Evolutionary conservation across 305 asterid species (phyloP), one percentile per base, ranked within the genome.

Genomic region (Fraxinus nigra): DNA sequence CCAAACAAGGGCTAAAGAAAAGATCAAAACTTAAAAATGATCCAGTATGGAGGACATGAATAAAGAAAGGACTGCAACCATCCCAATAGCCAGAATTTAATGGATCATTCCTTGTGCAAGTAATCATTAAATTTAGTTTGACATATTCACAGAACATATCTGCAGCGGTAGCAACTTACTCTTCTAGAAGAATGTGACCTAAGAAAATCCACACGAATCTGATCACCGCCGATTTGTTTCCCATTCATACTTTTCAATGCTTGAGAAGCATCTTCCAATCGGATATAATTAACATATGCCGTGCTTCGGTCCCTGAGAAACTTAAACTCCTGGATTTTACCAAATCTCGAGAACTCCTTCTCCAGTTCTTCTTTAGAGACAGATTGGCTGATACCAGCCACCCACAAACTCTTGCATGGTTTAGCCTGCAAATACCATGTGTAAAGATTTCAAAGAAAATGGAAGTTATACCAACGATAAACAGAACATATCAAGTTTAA

Each of bases 331-430:
- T 92, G 94, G 80, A 96, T 85, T 85, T 89, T 88, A 80, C 99
- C 99, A 76, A 92, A 96, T 83, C 87, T 91, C 46, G 82, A 88
- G 86, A 96, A 96, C 89, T 90, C 97, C 76, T 90, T 90, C 93
- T 94, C 98, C 90, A 96, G 78, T 80, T 91, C 98, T 87, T 96
- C 98, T 84, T 89, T 94, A 59, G 95, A 81, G 72, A 91, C 84
- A 79, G 97, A 90, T 70, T 87, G 94, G 87, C 97, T 82, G 72
- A 96, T 87, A 83, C 99, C 99, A 81, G 98, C 93, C 72, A 96
- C 99, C 99, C 99, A 94, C 88, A 96, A 86, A 82, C 94, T 96
- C 87, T 94, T 96, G 82, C 96, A 91, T 77, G 99, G 99, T 83
- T 89, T 96, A 83, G 99, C 98, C 99, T 96, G 92, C 76, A 87